A percentile compares a stretch with the other conserved stretches of the same genome.
These are phyloP conservation scores for Phaseolus coccineus DNA, from an alignment of 331 rosid genomes.

Conservation along the genomic window DNA sequence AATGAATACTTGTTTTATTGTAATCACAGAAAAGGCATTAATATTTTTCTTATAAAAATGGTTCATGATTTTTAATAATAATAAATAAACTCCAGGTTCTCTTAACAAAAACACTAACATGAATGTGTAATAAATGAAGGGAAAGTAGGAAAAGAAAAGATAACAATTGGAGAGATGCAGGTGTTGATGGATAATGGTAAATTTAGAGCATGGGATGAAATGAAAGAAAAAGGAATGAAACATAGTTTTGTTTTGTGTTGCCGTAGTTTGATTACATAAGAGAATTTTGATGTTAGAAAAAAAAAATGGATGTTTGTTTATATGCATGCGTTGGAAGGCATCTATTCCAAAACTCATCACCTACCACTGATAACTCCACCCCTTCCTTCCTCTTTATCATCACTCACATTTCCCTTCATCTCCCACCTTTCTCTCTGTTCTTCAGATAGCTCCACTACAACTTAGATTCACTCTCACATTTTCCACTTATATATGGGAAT, in stretches of 20 bases:
- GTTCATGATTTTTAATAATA: background rate
- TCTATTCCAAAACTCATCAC: conserved; percentile 60
- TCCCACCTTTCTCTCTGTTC: conserved; percentile 36
- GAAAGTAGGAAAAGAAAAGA: background rate
- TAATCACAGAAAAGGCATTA: background rate
- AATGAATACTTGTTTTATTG: background rate
- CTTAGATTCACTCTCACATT: conserved; percentile 60
- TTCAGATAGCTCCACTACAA: conserved; percentile 67
- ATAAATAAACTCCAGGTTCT: background rate
- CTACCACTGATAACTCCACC: conserved; percentile 80
- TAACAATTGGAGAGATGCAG: background rate
- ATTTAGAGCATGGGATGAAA: conserved; percentile 11
- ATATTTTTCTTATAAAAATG: background rate
- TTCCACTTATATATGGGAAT: conserved; percentile 13
- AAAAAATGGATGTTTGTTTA: conserved; percentile 26
- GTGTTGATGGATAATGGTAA: background rate
- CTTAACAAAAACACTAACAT: too few relatives aligned
- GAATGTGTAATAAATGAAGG: too few relatives aligned
- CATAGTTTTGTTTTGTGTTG: conserved; percentile 7
- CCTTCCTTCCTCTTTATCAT: conserved; percentile 56
- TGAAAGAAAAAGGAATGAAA: background rate
- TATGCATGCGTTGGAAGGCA: conserved; percentile 58
- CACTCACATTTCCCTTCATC: conserved; percentile 43
- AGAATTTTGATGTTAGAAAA: conserved; percentile 33
- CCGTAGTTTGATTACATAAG: conserved; percentile 10